These are phyloP conservation scores for Penstemon newberryi DNA, from an alignment of 257 asterid genomes.

Conservation along the genomic window DNA sequence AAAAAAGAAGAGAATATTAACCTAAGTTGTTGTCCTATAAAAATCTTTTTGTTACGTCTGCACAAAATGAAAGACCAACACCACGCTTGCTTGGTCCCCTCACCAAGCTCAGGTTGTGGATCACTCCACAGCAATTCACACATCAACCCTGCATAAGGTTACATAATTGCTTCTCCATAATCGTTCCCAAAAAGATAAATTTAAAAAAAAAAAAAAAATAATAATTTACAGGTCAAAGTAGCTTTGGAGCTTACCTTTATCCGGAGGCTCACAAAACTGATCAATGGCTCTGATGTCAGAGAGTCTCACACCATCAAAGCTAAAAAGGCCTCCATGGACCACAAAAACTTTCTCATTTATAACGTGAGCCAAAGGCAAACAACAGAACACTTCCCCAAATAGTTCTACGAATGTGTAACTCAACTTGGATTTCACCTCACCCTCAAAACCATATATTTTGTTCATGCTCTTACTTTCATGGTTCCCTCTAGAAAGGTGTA, in stretches of 20 bases:
- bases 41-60: conserved; percentile 83
- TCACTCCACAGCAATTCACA: conserved; percentile 99
- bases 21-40: conserved; percentile 90
- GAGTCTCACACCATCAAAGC: conserved; percentile 94
- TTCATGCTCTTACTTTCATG: conserved; percentile 99
- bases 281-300: conserved; percentile 85
- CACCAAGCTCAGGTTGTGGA: conserved; percentile 96
- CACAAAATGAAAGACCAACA: conserved; percentile 94
- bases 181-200: too few species aligned
- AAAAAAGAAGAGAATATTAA: conserved; percentile 24
- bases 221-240: too few species aligned
- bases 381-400: conserved; percentile 96
- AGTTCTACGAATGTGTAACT: conserved; percentile 86
- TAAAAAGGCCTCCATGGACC: conserved; percentile 99
- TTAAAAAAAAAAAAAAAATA: too few species aligned
- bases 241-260: conserved; percentile 69
- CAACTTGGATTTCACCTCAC: conserved; percentile 92
- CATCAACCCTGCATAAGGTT: conserved; percentile 72
- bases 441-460: conserved; percentile 98
- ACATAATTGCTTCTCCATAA: not conserved
- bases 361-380: conserved; percentile 92
- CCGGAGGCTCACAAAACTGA: conserved; percentile 98
- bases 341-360: conserved; percentile 78
- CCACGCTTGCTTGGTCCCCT: conserved; percentile 99
- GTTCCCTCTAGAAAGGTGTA: conserved; percentile 91